Conservation (phyloP, 2,329 filamentous ascomycete genomes). For the Ploettnerulaceae sp. region DNA sequence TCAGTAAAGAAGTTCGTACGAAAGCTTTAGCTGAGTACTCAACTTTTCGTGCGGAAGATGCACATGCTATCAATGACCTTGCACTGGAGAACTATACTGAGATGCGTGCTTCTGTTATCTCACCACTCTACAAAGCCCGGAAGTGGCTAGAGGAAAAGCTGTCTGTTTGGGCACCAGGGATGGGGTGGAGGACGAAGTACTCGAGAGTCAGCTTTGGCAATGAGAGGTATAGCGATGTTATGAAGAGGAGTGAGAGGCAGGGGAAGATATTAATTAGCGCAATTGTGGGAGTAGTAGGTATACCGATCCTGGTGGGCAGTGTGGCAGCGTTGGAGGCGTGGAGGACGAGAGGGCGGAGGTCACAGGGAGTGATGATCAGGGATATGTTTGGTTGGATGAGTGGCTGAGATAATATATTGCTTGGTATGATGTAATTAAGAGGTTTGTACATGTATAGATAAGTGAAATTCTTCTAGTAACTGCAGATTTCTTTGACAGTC, state of each 20-base stretch:
- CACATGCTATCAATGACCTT: conserved; percentile 86
- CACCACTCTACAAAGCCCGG: conserved; percentile 68
- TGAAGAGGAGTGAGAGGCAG: conserved; percentile 64
- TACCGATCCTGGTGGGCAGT: neutral
- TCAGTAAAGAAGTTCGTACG: conserved; percentile 56
- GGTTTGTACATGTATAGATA: neutral
- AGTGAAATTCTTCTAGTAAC: too few relatives aligned
- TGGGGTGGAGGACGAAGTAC: conserved; percentile 93
- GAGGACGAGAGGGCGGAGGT: neutral
- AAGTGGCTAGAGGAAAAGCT: conserved; percentile 85
- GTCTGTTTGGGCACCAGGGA: conserved; percentile 65
- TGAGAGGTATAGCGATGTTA: conserved; percentile 81
- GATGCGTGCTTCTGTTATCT: conserved; percentile 84
- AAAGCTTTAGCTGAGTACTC: conserved; percentile 76
- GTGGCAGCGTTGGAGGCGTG: neutral
- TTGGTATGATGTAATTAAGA: neutral
- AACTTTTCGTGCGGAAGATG: conserved; percentile 66
- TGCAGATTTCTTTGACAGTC: too few relatives aligned
- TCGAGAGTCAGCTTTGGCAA: conserved; percentile 90
- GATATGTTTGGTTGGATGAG: conserved; percentile 5
- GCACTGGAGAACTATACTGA: conserved; percentile 89
- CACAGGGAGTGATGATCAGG: neutral
- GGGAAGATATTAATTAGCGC: conserved; percentile 37
- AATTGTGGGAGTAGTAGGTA: conserved; percentile 2
- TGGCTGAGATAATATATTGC: neutral